These are phyloP conservation scores for Pseudozyma hubeiensis DNA, from an alignment of 1,284 basidiomycete genomes.

Conservation along the genomic window DNA sequence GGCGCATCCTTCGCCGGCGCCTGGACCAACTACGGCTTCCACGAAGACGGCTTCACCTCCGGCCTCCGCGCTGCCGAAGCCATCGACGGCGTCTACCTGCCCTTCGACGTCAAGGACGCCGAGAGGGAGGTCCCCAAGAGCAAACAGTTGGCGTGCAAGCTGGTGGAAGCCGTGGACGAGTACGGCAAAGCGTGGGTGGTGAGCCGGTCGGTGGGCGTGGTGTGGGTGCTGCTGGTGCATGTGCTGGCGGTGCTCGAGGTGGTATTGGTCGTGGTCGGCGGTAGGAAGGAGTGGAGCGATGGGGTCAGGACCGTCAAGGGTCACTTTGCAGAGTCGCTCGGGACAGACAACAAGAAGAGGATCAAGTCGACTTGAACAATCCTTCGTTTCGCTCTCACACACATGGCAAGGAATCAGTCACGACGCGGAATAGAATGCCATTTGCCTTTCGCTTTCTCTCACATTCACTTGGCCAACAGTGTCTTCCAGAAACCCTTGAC, in stretches of 20 bases:
- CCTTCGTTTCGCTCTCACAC: neutral
- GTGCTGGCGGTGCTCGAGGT: conserved; percentile 16
- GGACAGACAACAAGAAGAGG: conserved; percentile 1
- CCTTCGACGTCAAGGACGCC: conserved; percentile 68
- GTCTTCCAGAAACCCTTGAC: conserved; percentile 33
- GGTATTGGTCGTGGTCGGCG: conserved; percentile 1
- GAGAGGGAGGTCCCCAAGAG: conserved; percentile 35
- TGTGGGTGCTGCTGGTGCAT: conserved; percentile 15
- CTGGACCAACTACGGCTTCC: conserved; percentile 80
- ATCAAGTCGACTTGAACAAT: neutral
- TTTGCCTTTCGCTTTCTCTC: neutral
- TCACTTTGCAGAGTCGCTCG: conserved; percentile 5
- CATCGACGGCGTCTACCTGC: conserved; percentile 67
- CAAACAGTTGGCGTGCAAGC: conserved; percentile 12
- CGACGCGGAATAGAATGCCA: neutral
- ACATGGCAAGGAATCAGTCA: neutral
- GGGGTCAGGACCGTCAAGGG: conserved; percentile 9
- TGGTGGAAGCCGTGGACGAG: conserved; percentile 15
- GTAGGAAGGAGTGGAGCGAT: conserved; percentile 3
- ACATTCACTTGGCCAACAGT: conserved; percentile 11
- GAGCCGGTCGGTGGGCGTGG: neutral
- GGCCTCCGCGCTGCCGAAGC: conserved; percentile 67
- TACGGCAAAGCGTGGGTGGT: conserved; percentile 6
- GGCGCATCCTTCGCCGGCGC: conserved; percentile 81
- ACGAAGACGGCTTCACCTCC: conserved; percentile 82